phyloP scores from a whole-genome alignment of 2,329 filamentous ascomycete genomes.

The Aureobasidium vineae region DNA sequence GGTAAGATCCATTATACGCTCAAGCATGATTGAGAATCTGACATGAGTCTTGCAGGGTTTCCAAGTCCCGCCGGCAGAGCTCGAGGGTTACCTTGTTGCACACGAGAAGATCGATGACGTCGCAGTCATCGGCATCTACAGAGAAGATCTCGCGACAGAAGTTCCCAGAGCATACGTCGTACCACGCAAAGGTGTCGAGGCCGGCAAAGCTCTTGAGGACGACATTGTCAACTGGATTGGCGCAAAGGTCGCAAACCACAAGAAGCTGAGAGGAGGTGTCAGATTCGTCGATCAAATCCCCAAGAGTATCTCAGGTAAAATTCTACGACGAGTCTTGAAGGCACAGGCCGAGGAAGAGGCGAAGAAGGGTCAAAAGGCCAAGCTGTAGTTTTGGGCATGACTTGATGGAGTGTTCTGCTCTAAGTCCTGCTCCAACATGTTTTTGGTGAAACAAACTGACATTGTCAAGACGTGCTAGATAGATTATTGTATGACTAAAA shows the following conservation, averaged over 20 bases:
- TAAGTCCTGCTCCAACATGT: not conserved
- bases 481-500: not conserved
- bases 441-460: too few species aligned
- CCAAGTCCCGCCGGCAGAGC: conserved; percentile 50
- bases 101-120: conserved; percentile 47
- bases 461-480: not conserved
- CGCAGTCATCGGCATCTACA: conserved; percentile 48
- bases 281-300: conserved; percentile 50
- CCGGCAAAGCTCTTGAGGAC: conserved; percentile 38
- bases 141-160: conserved; percentile 49
- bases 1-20: conserved; percentile 23
- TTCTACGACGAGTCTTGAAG: conserved; percentile 47
- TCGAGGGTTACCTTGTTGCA: conserved; percentile 46
- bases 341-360: conserved; percentile 46
- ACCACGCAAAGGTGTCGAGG: conserved; percentile 39
- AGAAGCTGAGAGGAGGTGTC: conserved; percentile 49
- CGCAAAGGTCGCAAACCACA: conserved; percentile 49
- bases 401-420: not conserved
- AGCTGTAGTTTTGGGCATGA: conserved; percentile 36
- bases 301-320: conserved; percentile 51
- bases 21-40: conserved; percentile 1
- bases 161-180: conserved; percentile 49
- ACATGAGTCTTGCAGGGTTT: conserved; percentile 36
- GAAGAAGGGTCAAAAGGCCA: conserved; percentile 41
- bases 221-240: conserved; percentile 47